Conservation (phyloP, 495 filamentous ascomycete genomes). For the Aspergillus avenaceus region DNA sequence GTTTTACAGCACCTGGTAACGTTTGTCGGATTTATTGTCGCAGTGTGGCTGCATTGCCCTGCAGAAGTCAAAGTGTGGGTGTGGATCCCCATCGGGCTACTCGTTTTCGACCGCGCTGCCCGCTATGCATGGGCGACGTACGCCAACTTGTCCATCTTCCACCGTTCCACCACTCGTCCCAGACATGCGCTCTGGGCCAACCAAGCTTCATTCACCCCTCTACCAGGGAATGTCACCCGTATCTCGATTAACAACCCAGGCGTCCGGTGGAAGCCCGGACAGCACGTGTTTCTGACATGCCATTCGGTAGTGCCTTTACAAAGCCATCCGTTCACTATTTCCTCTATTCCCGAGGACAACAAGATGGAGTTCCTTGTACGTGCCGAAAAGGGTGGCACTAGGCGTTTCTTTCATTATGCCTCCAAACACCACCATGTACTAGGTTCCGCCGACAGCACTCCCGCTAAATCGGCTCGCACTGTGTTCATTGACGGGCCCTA, state of each 20-base stretch:
- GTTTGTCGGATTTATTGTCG: conserved; percentile 62
- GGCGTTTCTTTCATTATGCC: conserved; percentile 60
- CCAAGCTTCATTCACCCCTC: conserved; percentile 57
- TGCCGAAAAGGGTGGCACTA: conserved; percentile 67
- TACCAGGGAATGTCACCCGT: conserved; percentile 61
- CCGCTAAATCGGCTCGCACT: conserved; percentile 26
- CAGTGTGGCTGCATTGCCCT: conserved; percentile 62
- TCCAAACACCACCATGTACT: conserved; percentile 36
- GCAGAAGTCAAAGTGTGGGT: conserved; percentile 48
- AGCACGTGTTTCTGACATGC: conserved; percentile 73
- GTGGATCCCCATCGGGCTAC: conserved; percentile 69
- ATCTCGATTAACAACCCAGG: conserved; percentile 66
- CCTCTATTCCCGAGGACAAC: conserved; percentile 52
- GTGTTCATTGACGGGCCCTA: conserved; percentile 51
- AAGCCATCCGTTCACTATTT: conserved; percentile 80
- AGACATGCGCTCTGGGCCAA: conserved; percentile 23
- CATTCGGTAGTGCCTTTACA: conserved; percentile 66
- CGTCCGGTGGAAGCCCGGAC: conserved; percentile 70
- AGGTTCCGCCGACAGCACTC: conserved; percentile 1
- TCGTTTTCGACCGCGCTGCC: conserved; percentile 65
- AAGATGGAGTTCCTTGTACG: conserved; percentile 69
- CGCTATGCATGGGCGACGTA: conserved; percentile 52
- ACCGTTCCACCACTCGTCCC: conserved; percentile 25
- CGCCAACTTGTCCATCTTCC: conserved; percentile 62
- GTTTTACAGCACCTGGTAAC: conserved; percentile 73